phyloP scores from a whole-genome alignment of 805 yeast genomes.

The Wickerhamomyces mucosus region DNA sequence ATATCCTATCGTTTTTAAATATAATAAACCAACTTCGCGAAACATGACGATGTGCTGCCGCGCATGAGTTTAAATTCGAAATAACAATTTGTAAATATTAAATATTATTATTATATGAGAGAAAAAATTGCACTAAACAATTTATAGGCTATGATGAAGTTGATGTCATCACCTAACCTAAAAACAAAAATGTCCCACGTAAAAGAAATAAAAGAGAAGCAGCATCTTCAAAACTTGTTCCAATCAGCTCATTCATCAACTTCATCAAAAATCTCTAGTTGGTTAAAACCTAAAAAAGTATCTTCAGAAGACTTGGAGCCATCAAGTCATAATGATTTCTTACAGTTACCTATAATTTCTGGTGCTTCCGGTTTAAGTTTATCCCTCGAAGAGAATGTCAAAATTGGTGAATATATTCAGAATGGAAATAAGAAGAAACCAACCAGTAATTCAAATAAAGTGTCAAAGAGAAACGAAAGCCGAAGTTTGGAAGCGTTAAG shows the following conservation, averaged over 20 bases:
- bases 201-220: constrained; percentile 18
- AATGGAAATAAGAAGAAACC: constrained; percentile 3
- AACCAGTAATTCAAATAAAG: not conserved
- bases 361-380: constrained; percentile 16
- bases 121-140: no score
- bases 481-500: constrained; percentile 16
- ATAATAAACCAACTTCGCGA: no score
- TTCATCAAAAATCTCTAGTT: constrained; percentile 9
- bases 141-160: no score
- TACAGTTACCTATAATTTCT: constrained; percentile 16
- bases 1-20: no score
- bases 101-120: no score
- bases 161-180: no score
- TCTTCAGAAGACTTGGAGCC: constrained; percentile 4
- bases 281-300: constrained; percentile 11
- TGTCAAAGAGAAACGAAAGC: constrained; percentile 12
- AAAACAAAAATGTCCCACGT: constrained; percentile 20
- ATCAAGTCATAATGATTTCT: constrained; percentile 13
- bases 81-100: no score
- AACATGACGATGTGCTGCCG: no score
- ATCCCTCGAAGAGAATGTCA: constrained; percentile 1
- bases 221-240: constrained; percentile 17
- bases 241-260: constrained; percentile 14
- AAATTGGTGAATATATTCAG: constrained; percentile 19
- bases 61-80: no score